A percentile compares a stretch with the other conserved stretches of the same genome.
Evolutionary conservation across 2,329 filamentous ascomycete species (phyloP).

Genomic region (Tricladium varicosporioides): DNA sequence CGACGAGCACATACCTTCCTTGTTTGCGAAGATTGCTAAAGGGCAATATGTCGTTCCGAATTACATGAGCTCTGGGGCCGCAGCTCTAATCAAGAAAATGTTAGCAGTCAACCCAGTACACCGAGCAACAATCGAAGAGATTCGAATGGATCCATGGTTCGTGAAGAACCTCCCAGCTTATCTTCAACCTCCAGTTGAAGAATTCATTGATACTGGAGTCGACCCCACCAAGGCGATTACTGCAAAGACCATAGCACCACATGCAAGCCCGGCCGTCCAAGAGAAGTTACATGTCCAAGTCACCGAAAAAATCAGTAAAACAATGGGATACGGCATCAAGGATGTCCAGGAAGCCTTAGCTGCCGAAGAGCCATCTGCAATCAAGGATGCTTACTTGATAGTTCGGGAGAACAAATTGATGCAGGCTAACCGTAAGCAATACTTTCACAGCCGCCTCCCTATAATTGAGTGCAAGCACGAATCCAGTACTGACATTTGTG

Average conservation of each 20-base stretch:
- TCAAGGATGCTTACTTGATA: conserved; percentile 98
- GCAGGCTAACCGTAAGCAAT: conserved; percentile 81
- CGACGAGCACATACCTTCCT: conserved; percentile 94
- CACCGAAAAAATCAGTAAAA: conserved; percentile 93
- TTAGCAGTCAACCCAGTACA: conserved; percentile 93
- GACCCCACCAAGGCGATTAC: conserved; percentile 91
- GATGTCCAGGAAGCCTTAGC: conserved; percentile 94
- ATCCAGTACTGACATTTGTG: not conserved
- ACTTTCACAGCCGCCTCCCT: not conserved
- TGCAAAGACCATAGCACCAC: conserved; percentile 75
- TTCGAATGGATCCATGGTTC: conserved; percentile 93
- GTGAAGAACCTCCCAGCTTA: conserved; percentile 82
- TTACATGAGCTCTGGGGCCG: conserved; percentile 85
- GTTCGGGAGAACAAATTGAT: conserved; percentile 97
- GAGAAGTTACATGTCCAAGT: conserved; percentile 90
- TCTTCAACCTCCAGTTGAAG: conserved; percentile 81
- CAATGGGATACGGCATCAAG: conserved; percentile 93
- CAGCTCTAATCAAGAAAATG: conserved; percentile 85
- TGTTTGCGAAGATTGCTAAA: conserved; percentile 97
- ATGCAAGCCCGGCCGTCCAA: conserved; percentile 74
- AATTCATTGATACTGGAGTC: conserved; percentile 91
- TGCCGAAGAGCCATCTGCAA: conserved; percentile 90
- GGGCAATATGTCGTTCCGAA: conserved; percentile 90
- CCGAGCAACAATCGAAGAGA: conserved; percentile 90
- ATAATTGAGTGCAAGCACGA: too few species aligned